Evolutionary conservation across 1,139 yeast species (phyloP), one percentile per base, ranked within the genome.

Genomic region (Suhomyces ambrosiae): DNA sequence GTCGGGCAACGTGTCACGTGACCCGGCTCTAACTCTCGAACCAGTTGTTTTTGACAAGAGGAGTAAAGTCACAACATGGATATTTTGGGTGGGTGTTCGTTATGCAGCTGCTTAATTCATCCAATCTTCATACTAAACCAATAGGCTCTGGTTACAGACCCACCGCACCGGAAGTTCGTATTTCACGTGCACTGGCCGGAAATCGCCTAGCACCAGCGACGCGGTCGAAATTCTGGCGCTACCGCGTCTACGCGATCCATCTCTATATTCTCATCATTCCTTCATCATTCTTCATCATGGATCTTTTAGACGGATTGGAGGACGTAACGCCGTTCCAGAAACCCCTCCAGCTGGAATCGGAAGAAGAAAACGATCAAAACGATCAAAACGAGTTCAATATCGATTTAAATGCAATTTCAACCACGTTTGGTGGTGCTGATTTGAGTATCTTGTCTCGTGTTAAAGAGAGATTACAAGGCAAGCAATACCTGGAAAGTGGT

Each of bases 261-360:
- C 22, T 19, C 22, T 19, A 19, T 12, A 23, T 23, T 23, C 11
- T 10, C 24, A 23, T 23, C 18, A 9, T 25, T 23, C 5, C 28
- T 18, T 13, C 24, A 15, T 14, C 19, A 21, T 15, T 35, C 21
- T 18, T 18, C 26, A 30, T 23, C 16, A 55, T 56, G 61, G 60
- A 56, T 34, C 52, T 56, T 32, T 42, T 56, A 30, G 50, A 54
- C 26, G 49, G 42, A 23, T 47, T 56, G 27, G 59, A 54, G 25
- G 57, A 52, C 33, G 35, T 40, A 9, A 22, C 45, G 27, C 35
- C 30, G 30, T 36, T 40, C 37, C 41, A 34, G 24, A 30, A 15
- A 13, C 42, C 34, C 12, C 11, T 38, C 16, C 32, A 40, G 14
- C 29, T 47, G 23, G 45, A 38, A 14, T 35, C 37, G 10, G 44